phyloP scores from a whole-genome alignment of 1,284 basidiomycete species.

The Dichomitus squalens region DNA sequence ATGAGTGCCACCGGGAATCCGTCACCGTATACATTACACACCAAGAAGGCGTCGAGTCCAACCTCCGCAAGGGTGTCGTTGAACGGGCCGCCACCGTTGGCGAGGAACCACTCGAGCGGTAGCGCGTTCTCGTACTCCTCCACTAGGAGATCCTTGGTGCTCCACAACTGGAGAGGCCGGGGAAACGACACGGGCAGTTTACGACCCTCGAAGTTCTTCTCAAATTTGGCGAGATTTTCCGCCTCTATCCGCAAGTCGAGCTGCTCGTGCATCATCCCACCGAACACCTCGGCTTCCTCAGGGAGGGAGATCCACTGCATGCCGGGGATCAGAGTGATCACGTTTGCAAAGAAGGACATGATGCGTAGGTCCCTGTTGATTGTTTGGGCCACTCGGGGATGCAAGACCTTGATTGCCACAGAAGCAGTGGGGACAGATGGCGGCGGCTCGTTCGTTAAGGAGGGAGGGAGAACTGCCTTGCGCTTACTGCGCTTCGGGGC shows the following conservation, averaged over 20 bases:
- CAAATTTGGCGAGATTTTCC: conserved; percentile 85
- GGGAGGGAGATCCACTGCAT: conserved; percentile 97
- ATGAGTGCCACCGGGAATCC: neutral
- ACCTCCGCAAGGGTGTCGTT: conserved; percentile 91
- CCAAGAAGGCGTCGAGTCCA: conserved; percentile 94
- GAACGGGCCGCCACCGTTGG: conserved; percentile 89
- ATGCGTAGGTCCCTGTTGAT: conserved; percentile 91
- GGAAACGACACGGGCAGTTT: conserved; percentile 90
- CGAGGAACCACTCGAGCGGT: conserved; percentile 87
- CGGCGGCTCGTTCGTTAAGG: conserved; percentile 60
- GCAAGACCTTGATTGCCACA: conserved; percentile 96
- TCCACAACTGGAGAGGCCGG: conserved; percentile 80
- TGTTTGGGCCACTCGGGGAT: conserved; percentile 82
- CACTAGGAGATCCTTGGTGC: conserved; percentile 80
- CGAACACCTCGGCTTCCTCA: conserved; percentile 94
- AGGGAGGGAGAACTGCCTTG: conserved; percentile 52
- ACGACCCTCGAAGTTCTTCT: conserved; percentile 81
- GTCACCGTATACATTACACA: conserved; percentile 38
- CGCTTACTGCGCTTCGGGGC: conserved; percentile 62
- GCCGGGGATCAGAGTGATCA: conserved; percentile 84
- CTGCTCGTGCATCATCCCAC: conserved; percentile 97
- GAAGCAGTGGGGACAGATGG: conserved; percentile 75
- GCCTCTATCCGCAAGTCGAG: conserved; percentile 92
- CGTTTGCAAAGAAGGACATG: conserved; percentile 90
- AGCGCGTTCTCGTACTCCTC: conserved; percentile 95